Evolutionary conservation across 805 yeast species (phyloP).

Genomic region (Pichia exigua): DNA sequence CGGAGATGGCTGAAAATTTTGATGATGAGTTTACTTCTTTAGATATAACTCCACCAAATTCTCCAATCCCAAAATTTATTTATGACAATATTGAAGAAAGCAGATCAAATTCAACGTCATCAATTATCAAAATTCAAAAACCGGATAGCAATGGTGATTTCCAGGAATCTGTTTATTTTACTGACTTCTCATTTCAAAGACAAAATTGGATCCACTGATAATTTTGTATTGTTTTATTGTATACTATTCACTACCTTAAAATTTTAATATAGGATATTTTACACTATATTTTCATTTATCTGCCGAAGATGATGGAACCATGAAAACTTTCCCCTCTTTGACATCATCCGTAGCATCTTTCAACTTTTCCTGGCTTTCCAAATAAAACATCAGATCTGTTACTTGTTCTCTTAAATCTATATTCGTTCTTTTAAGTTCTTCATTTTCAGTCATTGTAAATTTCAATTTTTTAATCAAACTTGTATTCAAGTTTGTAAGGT

Average conservation of each 20-base stretch:
- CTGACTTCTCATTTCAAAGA: slow-evolving; percentile 27
- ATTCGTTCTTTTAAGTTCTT: slow-evolving; percentile 32
- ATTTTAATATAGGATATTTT: background rate
- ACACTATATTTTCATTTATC: background rate
- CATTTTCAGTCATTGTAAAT: slow-evolving; percentile 26
- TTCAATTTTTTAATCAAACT: slow-evolving; percentile 35
- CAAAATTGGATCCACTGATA: slow-evolving; percentile 7
- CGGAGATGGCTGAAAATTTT: slow-evolving; percentile 78
- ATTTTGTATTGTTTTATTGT: background rate
- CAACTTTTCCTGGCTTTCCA: slow-evolving; percentile 67
- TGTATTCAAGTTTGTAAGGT: slow-evolving; percentile 28
- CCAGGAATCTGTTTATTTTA: slow-evolving; percentile 28
- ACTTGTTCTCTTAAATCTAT: slow-evolving; percentile 54
- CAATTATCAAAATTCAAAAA: slow-evolving; percentile 27
- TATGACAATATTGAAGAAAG: slow-evolving; percentile 24
- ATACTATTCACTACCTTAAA: background rate
- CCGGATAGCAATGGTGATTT: slow-evolving; percentile 19
- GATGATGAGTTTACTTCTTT: slow-evolving; percentile 70
- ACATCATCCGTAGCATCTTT: slow-evolving; percentile 66
- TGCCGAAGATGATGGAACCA: slow-evolving; percentile 21
- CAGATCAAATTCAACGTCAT: slow-evolving; percentile 27
- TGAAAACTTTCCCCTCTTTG: slow-evolving; percentile 58
- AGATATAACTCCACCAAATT: slow-evolving; percentile 39
- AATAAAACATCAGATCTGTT: slow-evolving; percentile 70
- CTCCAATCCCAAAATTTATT: slow-evolving; percentile 24